Evolutionary conservation across 345 rosid species (phyloP).

Genomic region (Syzygium jambos): DNA sequence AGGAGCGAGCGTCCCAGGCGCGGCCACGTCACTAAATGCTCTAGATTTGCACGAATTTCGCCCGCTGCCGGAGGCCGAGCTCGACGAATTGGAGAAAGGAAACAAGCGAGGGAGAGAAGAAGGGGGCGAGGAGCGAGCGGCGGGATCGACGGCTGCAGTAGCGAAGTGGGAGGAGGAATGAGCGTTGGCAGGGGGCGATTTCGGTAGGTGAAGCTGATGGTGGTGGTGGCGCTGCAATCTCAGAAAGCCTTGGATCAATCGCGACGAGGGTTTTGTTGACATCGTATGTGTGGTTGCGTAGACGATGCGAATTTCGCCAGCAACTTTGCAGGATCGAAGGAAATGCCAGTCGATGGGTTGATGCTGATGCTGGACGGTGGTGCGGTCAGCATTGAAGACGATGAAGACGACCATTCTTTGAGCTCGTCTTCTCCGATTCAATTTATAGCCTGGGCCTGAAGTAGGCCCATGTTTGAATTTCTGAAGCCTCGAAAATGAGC

Average conservation of each 20-base stretch:
- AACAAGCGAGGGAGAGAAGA: background rate
- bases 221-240: background rate
- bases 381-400: background rate
- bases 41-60: background rate
- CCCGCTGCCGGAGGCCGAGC: background rate
- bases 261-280: slow-evolving; percentile 9
- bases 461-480: background rate
- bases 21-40: background rate
- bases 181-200: background rate
- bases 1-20: background rate
- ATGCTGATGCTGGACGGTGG: background rate
- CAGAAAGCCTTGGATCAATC: slow-evolving; percentile 3
- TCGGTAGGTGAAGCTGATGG: background rate
- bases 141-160: background rate
- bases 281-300: background rate
- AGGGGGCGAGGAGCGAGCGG: background rate
- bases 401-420: background rate
- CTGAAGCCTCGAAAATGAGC: background rate
- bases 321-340: background rate
- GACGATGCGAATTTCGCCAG: background rate
- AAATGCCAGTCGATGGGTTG: background rate
- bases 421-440: background rate
- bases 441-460: background rate
- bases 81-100: background rate
- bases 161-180: background rate